Evolutionary conservation across 768 basidiomycete genomes (phyloP).

Genomic region (Pilatotrama ljubarskyi): DNA sequence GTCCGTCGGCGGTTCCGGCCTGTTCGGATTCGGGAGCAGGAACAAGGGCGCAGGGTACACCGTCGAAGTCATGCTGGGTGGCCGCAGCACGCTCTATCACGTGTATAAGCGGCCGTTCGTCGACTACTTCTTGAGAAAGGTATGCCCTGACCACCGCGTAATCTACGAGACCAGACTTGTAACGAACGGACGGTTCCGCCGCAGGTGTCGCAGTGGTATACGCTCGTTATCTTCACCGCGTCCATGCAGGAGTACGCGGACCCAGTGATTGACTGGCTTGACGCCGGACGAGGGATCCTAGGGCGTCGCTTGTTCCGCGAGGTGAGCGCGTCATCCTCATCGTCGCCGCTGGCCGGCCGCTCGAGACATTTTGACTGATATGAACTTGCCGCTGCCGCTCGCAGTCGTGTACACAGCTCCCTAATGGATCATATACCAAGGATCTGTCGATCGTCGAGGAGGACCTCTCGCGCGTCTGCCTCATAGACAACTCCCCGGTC

Average conservation of each 20-base stretch:
- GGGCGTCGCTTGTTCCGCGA: slow-evolving; percentile 89
- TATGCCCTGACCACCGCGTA: slow-evolving; percentile 29
- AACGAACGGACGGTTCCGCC: neutral
- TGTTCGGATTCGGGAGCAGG: slow-evolving; percentile 54
- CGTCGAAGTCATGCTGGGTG: slow-evolving; percentile 91
- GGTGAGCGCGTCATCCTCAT: slow-evolving; percentile 45
- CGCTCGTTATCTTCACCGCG: slow-evolving; percentile 96
- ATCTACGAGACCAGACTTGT: neutral
- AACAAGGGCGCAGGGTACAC: slow-evolving; percentile 78
- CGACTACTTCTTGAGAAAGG: slow-evolving; percentile 91
- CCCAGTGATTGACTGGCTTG: slow-evolving; percentile 99
- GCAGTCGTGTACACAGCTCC: slow-evolving; percentile 89
- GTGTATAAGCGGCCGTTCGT: slow-evolving; percentile 99
- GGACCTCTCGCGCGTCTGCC: slow-evolving; percentile 90
- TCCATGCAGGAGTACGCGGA: slow-evolving; percentile 99
- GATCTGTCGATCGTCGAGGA: slow-evolving; percentile 85
- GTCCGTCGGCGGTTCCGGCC: slow-evolving; percentile 51
- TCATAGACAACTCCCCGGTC: slow-evolving; percentile 94
- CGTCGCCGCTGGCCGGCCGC: too few species aligned
- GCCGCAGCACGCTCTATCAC: slow-evolving; percentile 89
- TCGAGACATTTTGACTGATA: neutral
- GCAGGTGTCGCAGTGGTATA: slow-evolving; percentile 99
- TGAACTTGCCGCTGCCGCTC: neutral
- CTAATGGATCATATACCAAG: slow-evolving; percentile 94
- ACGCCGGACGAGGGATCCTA: slow-evolving; percentile 90